Percentiles rank a stretch among this genome's conserved stretches.
Conservation (phyloP, 1,284 basidiomycete genomes). For the Bondarzewia mesenterica region DNA sequence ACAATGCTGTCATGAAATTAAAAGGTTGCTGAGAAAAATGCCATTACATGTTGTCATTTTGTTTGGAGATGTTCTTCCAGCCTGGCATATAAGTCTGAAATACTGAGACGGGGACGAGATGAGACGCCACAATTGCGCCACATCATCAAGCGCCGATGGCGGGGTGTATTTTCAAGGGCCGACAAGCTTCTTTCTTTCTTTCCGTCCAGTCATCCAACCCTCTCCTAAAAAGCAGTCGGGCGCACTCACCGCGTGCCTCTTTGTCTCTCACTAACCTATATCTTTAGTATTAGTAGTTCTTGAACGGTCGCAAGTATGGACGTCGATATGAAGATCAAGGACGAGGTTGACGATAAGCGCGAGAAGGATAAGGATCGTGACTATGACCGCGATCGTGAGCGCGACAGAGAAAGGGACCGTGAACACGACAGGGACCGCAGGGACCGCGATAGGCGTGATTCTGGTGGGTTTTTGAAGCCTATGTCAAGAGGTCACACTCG, state of each 20-base stretch:
- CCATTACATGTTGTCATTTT: no score
- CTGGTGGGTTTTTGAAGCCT: conserved; percentile 32
- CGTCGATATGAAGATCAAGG: conserved; percentile 71
- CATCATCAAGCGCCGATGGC: neutral
- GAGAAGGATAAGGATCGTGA: conserved; percentile 29
- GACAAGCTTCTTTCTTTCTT: neutral
- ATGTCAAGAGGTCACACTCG: neutral
- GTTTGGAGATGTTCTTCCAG: no score
- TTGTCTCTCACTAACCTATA: neutral
- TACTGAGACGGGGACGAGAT: no score
- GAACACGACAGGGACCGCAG: conserved; percentile 25
- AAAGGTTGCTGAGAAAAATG: no score
- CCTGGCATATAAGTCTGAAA: no score
- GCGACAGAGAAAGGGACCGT: conserved; percentile 36
- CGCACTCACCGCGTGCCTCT: neutral
- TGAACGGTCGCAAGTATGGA: conserved; percentile 44
- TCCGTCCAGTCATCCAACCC: neutral
- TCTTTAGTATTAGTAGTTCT: neutral
- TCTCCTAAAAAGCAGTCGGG: neutral
- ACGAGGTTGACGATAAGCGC: conserved; percentile 52
- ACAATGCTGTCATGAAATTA: no score
- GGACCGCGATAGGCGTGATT: conserved; percentile 38
- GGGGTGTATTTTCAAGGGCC: neutral
- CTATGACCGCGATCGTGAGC: conserved; percentile 35
- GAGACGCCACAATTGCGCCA: neutral